These are phyloP conservation scores for Stagonosporopsis cucurbitacearum DNA, from an alignment of 2,329 filamentous ascomycete species.

Conservation along the genomic window DNA sequence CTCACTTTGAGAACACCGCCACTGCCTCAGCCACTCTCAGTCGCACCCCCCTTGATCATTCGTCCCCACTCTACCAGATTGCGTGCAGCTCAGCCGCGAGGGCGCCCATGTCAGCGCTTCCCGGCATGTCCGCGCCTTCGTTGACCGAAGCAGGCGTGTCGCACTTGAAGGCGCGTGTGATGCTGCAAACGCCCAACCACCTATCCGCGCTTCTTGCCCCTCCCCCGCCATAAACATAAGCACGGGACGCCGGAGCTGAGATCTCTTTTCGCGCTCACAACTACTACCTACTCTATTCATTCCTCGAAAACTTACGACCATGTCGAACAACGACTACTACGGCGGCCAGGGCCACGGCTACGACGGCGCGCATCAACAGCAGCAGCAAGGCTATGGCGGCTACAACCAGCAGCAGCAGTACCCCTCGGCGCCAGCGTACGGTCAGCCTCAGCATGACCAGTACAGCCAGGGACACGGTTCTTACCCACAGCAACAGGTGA, in stretches of 20 bases:
- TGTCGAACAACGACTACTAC: slow-evolving; percentile 46
- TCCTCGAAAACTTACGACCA: slow-evolving; percentile 5
- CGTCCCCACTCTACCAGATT: slow-evolving; percentile 11
- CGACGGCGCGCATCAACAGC: slow-evolving; percentile 36
- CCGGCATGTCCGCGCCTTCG: slow-evolving; percentile 11
- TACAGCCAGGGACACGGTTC: slow-evolving; percentile 39
- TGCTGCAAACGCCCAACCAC: slow-evolving; percentile 27
- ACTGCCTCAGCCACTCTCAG: slow-evolving; percentile 9
- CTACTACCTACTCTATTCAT: slow-evolving; percentile 3
- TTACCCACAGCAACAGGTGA: slow-evolving; percentile 38
- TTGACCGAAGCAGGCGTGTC: slow-evolving; percentile 20
- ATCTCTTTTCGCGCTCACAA: slow-evolving; percentile 7
- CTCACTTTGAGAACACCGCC: slow-evolving; percentile 7
- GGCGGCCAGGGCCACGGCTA: slow-evolving; percentile 39
- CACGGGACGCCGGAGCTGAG: slow-evolving; percentile 14
- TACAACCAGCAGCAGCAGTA: slow-evolving; percentile 35
- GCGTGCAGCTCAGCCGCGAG: slow-evolving; percentile 28
- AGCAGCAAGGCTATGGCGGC: slow-evolving; percentile 34
- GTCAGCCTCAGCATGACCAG: slow-evolving; percentile 38
- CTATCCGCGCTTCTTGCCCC: slow-evolving; percentile 22
- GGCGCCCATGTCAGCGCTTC: slow-evolving; percentile 19
- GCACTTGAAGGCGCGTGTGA: slow-evolving; percentile 32
- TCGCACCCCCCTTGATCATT: slow-evolving; percentile 4
- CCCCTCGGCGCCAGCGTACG: slow-evolving; percentile 24
- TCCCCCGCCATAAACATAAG: slow-evolving; percentile 30